phyloP scores from a whole-genome alignment of 2,329 filamentous ascomycete genomes.

The Camillea tinctor region DNA sequence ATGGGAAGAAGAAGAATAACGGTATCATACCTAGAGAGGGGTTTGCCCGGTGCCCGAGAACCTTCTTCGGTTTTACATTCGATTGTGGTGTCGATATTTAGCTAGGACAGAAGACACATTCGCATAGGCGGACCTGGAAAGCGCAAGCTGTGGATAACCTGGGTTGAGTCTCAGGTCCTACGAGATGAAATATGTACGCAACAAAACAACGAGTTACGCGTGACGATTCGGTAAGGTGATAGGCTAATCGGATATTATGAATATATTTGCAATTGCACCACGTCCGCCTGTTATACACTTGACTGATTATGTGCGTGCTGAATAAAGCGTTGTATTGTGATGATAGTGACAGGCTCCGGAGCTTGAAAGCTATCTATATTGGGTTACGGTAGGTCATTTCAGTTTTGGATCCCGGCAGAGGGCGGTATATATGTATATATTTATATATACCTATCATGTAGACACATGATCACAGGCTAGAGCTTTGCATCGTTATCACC shows the following conservation, averaged over 20 bases:
- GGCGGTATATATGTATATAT: no score
- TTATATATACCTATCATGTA: no score
- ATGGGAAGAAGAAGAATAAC: slow-evolving; percentile 13
- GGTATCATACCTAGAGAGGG: slow-evolving; percentile 20
- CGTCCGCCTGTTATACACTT: neutral
- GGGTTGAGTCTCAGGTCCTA: neutral
- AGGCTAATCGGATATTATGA: neutral
- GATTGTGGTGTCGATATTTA: slow-evolving; percentile 17
- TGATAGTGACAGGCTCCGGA: no score
- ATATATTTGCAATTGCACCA: neutral
- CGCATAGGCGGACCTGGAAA: slow-evolving; percentile 15
- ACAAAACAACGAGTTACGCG: neutral
- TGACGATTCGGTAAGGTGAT: neutral
- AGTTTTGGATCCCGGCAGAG: no score
- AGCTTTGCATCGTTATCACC: no score
- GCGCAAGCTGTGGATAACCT: slow-evolving; percentile 2
- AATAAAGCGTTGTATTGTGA: no score
- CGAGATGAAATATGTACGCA: slow-evolving; percentile 3
- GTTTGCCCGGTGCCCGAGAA: slow-evolving; percentile 11
- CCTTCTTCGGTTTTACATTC: slow-evolving; percentile 11
- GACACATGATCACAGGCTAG: no score
- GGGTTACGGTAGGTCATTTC: no score
- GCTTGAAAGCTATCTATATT: no score
- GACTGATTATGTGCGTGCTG: neutral
- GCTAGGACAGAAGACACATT: slow-evolving; percentile 12